A percentile compares a stretch with the other conserved stretches of the same genome.
Evolutionary conservation across 371 early-diverging fungal species (phyloP).

Genomic region (Mortierella polycephala): DNA sequence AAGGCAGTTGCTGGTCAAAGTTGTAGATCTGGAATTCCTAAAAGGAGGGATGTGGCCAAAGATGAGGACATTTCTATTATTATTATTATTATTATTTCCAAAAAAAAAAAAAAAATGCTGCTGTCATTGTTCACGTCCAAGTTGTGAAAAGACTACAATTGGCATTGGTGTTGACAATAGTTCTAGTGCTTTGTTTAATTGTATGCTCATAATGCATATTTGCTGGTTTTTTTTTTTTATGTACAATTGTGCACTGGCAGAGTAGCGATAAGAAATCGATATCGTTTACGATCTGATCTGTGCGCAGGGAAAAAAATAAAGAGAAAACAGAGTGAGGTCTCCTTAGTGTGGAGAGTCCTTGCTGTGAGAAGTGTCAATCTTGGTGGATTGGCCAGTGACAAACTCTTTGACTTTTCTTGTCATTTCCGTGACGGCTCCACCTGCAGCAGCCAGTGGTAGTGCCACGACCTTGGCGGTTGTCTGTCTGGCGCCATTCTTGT

Average conservation of each 20-base stretch:
- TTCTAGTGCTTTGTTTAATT: too few relatives aligned
- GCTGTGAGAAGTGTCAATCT: conserved; percentile 38
- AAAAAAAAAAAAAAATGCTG: neutral
- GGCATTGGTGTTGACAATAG: too few relatives aligned
- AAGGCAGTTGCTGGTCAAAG: conserved; percentile 20
- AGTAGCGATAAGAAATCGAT: too few relatives aligned
- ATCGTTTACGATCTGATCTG: too few relatives aligned
- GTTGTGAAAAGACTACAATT: neutral
- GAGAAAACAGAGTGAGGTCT: neutral
- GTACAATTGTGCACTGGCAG: too few relatives aligned
- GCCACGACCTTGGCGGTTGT: conserved; percentile 34
- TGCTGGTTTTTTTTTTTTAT: too few relatives aligned
- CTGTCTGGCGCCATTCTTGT: conserved; percentile 22
- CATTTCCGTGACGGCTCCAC: conserved; percentile 40
- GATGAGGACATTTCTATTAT: conserved; percentile 41
- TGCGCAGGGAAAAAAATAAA: neutral
- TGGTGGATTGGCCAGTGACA: conserved; percentile 33
- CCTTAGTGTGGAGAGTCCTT: neutral
- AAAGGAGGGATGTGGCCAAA: conserved; percentile 52
- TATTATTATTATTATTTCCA: conserved; percentile 15
- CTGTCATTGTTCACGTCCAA: neutral
- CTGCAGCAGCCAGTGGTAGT: conserved; percentile 43
- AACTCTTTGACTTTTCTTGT: conserved; percentile 38
- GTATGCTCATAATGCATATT: too few relatives aligned
- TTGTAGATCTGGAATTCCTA: conserved; percentile 45